phyloP scores from a whole-genome alignment of 345 rosid species.

The Conringia planisiliqua region DNA sequence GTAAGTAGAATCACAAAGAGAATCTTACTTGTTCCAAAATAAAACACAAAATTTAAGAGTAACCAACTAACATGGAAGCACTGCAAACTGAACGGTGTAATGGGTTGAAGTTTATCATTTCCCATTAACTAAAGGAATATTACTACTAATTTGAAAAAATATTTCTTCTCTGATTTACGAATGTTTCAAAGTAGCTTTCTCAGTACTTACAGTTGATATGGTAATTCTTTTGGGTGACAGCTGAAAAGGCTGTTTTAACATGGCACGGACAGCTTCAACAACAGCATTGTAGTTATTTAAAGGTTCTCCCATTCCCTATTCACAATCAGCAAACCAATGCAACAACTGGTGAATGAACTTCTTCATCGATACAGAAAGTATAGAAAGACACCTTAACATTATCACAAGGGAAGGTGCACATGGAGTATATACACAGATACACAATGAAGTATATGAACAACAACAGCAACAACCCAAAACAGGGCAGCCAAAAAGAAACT shows the following conservation, averaged over 20 bases:
- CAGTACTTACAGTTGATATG: slow-evolving; percentile 71
- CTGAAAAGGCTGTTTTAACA: slow-evolving; percentile 78
- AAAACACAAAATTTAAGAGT: not conserved
- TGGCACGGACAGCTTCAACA: slow-evolving; percentile 78
- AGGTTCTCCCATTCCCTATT: slow-evolving; percentile 99
- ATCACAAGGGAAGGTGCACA: not conserved
- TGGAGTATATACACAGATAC: not conserved
- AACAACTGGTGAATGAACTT: not conserved
- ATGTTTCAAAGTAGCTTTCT: not conserved
- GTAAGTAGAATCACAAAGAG: not conserved
- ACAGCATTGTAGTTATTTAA: slow-evolving; percentile 79
- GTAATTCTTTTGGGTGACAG: slow-evolving; percentile 83
- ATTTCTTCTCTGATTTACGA: not conserved
- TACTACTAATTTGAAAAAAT: not conserved
- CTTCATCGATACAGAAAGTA: not conserved
- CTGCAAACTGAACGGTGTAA: not conserved
- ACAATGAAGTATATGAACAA: not conserved
- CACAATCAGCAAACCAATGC: slow-evolving; percentile 25
- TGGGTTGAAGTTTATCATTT: not conserved
- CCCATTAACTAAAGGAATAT: not conserved
- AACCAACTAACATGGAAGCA: not conserved
- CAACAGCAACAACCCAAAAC: not conserved
- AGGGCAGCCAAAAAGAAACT: not conserved
- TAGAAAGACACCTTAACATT: not conserved
- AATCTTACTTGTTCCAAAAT: not conserved